Evolutionary conservation across 2,329 filamentous ascomycete genomes (phyloP).

Genomic region (Fusarium sp.): DNA sequence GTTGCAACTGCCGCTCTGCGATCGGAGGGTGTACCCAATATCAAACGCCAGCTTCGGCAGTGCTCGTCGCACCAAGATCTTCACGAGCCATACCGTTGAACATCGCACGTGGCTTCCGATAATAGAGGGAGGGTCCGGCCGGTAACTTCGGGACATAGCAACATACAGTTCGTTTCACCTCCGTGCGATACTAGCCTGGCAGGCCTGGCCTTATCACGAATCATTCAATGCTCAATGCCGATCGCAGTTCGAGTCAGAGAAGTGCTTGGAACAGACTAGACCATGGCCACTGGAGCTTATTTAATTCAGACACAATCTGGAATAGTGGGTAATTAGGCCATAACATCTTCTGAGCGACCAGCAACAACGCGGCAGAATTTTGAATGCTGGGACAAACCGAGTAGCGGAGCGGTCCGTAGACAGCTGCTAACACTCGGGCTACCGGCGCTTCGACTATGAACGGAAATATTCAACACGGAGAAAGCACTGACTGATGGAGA

Average conservation of each 20-base stretch:
- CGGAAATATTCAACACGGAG: background rate
- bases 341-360: background rate
- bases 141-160: constrained; percentile 18
- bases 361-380: constrained; percentile 4
- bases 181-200: background rate
- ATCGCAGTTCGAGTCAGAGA: constrained; percentile 17
- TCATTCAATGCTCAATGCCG: background rate
- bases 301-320: background rate
- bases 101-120: constrained; percentile 11
- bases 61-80: constrained; percentile 7
- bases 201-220: background rate
- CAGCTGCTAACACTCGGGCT: constrained; percentile 19
- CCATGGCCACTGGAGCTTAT: background rate
- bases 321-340: background rate
- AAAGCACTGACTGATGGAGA: constrained; percentile 1
- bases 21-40: constrained; percentile 1
- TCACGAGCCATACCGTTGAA: constrained; percentile 25
- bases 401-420: constrained; percentile 27
- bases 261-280: constrained; percentile 13
- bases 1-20: constrained; percentile 6
- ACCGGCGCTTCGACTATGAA: constrained; percentile 1
- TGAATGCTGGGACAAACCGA: constrained; percentile 12
- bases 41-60: background rate
- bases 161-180: constrained; percentile 8
- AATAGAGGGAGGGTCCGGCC: constrained; percentile 4